These are phyloP conservation scores for Lathyrus aphaca DNA, from an alignment of 306 rosid species.

Conservation along the genomic window DNA sequence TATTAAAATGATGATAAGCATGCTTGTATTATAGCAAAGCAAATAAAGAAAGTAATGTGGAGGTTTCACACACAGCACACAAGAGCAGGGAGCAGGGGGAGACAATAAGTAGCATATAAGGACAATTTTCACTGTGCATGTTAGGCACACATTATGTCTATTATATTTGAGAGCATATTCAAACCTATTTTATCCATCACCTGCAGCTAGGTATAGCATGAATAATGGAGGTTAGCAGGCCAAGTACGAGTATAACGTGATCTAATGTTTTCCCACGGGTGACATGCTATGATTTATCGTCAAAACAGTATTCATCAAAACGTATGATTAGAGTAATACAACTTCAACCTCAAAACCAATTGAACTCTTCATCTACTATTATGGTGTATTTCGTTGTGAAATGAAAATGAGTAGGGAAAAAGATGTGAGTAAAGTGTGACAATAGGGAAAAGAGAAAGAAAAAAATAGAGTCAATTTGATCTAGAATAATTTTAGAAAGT, in stretches of 20 bases:
- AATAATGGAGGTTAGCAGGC: neutral
- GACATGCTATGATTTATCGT: slow-evolving; percentile 38
- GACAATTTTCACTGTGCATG: slow-evolving; percentile 32
- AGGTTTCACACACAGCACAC: slow-evolving; percentile 12
- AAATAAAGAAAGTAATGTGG: neutral
- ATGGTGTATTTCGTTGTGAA: too few species aligned
- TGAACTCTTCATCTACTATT: neutral
- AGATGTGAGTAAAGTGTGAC: too few species aligned
- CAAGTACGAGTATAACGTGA: neutral
- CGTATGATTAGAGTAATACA: neutral
- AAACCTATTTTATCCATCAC: slow-evolving; percentile 1
- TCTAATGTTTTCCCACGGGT: slow-evolving; percentile 37
- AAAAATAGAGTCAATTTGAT: too few species aligned
- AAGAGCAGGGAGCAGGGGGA: slow-evolving; percentile 7
- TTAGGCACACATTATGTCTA: neutral
- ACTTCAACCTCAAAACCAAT: neutral
- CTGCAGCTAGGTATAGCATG: neutral
- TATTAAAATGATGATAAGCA: slow-evolving; percentile 32
- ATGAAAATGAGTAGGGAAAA: too few species aligned
- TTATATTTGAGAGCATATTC: slow-evolving; percentile 4
- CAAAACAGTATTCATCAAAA: slow-evolving; percentile 24
- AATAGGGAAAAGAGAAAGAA: too few species aligned
- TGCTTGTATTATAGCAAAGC: slow-evolving; percentile 19
- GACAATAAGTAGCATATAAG: slow-evolving; percentile 26
- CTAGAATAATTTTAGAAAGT: too few species aligned